phyloP scores from a whole-genome alignment of 345 rosid species.

The Gossypium sturtianum region DNA sequence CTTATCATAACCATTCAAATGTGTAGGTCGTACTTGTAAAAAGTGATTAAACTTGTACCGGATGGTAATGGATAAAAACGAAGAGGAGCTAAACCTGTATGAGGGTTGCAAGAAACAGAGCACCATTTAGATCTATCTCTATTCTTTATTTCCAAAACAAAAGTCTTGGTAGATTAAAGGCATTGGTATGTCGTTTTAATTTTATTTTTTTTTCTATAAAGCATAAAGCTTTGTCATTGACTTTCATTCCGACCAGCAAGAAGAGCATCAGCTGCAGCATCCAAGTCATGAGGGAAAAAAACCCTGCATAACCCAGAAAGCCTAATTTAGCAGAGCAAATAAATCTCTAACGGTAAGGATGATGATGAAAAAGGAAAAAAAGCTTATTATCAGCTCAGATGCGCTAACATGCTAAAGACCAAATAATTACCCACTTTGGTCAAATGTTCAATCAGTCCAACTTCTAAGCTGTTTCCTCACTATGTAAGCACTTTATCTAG shows the following conservation, averaged over 20 bases:
- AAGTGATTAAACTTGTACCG: too few relatives aligned
- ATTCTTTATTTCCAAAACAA: too few relatives aligned
- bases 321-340: not conserved
- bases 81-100: too few relatives aligned
- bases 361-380: not conserved
- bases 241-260: constrained; percentile 38
- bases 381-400: not conserved
- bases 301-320: constrained; percentile 46
- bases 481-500: not conserved
- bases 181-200: not conserved
- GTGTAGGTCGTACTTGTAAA: too few relatives aligned
- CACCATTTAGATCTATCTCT: too few relatives aligned
- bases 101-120: too few relatives aligned
- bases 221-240: constrained; percentile 12
- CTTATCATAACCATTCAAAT: too few relatives aligned
- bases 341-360: not conserved
- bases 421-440: not conserved
- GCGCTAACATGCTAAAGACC: not conserved
- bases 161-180: not conserved
- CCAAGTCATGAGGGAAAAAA: constrained; percentile 89
- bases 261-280: constrained; percentile 69
- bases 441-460: not conserved
- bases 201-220: not conserved
- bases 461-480: not conserved
- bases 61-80: too few relatives aligned